A percentile compares a stretch with the other conserved stretches of the same genome.
phyloP scores from a whole-genome alignment of 2,329 filamentous ascomycete species.

The Pseudogymnoascus sp. region DNA sequence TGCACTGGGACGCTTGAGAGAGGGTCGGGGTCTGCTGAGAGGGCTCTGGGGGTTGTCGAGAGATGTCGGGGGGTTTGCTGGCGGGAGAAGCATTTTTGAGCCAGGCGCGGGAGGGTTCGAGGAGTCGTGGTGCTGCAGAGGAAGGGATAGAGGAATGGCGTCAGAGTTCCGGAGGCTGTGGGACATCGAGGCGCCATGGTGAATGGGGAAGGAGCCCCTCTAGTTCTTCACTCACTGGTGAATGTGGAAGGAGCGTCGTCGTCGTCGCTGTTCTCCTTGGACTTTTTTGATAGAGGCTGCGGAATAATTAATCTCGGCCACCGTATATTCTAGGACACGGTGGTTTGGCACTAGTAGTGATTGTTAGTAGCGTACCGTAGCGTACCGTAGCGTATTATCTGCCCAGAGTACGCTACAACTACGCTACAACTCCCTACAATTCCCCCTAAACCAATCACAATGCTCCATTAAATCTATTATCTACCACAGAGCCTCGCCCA shows the following conservation, averaged over 20 bases:
- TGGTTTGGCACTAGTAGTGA: too few species aligned
- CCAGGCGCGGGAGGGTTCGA: background rate
- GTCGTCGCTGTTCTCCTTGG: background rate
- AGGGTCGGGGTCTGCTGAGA: background rate
- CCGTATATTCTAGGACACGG: conserved; percentile 3
- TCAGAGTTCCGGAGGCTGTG: conserved; percentile 25
- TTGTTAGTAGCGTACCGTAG: too few species aligned
- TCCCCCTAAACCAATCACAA: background rate
- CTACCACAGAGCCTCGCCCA: background rate
- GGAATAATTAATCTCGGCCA: background rate
- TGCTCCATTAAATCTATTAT: background rate
- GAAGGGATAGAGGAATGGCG: conserved; percentile 31
- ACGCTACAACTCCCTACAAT: background rate
- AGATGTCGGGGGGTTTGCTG: conserved; percentile 1
- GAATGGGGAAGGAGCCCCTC: background rate
- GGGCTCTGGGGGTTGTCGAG: background rate
- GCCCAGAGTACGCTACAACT: too few species aligned
- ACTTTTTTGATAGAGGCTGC: conserved; percentile 13
- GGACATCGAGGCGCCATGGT: conserved; percentile 30
- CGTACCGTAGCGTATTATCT: too few species aligned
- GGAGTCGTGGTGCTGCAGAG: conserved; percentile 19
- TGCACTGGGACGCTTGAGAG: conserved; percentile 4
- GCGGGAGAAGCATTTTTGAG: background rate
- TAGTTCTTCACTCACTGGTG: background rate
- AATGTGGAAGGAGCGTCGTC: background rate